These are phyloP conservation scores for Pyricularia pennisetigena DNA, from an alignment of 2,329 filamentous ascomycete species.

Conservation along the genomic window DNA sequence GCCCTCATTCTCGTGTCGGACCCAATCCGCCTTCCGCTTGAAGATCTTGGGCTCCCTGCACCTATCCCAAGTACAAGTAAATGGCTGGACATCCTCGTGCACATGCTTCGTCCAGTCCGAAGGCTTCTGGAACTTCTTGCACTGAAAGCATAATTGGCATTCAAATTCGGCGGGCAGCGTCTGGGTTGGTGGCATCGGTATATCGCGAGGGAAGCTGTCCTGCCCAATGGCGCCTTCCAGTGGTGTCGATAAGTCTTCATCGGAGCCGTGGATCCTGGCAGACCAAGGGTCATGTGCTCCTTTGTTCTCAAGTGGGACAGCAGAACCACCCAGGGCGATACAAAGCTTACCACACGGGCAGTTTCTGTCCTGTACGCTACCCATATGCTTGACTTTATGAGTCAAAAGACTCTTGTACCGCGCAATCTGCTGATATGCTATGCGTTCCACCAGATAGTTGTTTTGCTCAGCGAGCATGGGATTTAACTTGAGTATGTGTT, in stretches of 20 bases:
- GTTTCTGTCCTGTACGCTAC: slow-evolving; percentile 38
- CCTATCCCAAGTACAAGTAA: slow-evolving; percentile 80
- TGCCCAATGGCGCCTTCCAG: slow-evolving; percentile 59
- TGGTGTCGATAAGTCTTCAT: slow-evolving; percentile 53
- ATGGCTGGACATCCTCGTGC: slow-evolving; percentile 86
- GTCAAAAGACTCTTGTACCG: slow-evolving; percentile 72
- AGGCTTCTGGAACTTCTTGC: slow-evolving; percentile 80
- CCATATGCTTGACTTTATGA: slow-evolving; percentile 59
- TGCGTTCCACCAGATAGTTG: slow-evolving; percentile 63
- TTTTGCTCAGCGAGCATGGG: slow-evolving; percentile 51
- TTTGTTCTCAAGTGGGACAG: slow-evolving; percentile 49
- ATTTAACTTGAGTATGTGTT: slow-evolving; percentile 64
- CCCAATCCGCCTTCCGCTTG: slow-evolving; percentile 94
- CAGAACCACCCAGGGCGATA: slow-evolving; percentile 55
- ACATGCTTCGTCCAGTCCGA: slow-evolving; percentile 97
- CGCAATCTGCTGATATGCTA: slow-evolving; percentile 69
- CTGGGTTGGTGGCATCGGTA: slow-evolving; percentile 70
- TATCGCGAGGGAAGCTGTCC: slow-evolving; percentile 70
- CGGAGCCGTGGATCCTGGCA: slow-evolving; percentile 44
- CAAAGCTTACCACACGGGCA: slow-evolving; percentile 58
- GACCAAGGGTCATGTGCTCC: slow-evolving; percentile 47
- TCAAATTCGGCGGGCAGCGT: slow-evolving; percentile 80
- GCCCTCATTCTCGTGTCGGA: slow-evolving; percentile 84
- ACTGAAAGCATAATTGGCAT: slow-evolving; percentile 76
- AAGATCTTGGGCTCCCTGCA: slow-evolving; percentile 85